Evolutionary conservation across 2,329 filamentous ascomycete genomes (phyloP), one percentile per base, ranked within the genome.

Genomic region (Calcarisporium arbuscula): DNA sequence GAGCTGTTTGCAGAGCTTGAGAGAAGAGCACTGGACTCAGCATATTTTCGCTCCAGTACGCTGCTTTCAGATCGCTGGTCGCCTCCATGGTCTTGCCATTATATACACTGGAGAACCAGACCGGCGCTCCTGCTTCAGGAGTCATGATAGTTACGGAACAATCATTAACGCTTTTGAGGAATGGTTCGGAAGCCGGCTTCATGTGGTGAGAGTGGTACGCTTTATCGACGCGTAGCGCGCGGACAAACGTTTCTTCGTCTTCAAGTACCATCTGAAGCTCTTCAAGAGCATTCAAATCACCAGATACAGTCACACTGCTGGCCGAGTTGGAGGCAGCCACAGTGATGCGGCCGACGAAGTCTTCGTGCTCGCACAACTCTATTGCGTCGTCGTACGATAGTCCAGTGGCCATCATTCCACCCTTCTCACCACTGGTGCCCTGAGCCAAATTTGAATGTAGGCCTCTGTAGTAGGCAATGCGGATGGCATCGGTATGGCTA

Each of bases 161-260:
- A 10, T 25, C 22, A 9, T 25, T 25, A 9, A 25, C 14, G 10
- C 10, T 14, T 14, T 10, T 25, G 10, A 25, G 10, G 22, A 10
- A 25, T 14, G 10, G 14, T 25, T 25, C 22, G 22, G 22, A 9
- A 25, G 10, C 10, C 10, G 14, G 10, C 22, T 25, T 9, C 22
- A 25, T 25, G 14, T 25, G 22, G 22, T 25, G 22, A 10, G 22
- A 25, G 22, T 25, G 22, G 14, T 25, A 25, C 14, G 22, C 22
- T 25, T 25, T 25, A 14, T 25, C 22, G 10, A 25, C 22, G 22
- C 14, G 22, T 25, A 25, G 22, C 10, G 22, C 22, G 10, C 14
- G n/a, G n/a, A n/a, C n/a, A 32, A 65, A 64, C 32, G 46, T 58
- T 2, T 48, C 28, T 3, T 36, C 34, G 6, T 35, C 43, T 6